A percentile compares a stretch with the other conserved stretches of the same genome.
These are phyloP conservation scores for Uronychia binucleata DNA, from an alignment of 73 alveolate genomes.

Conservation along the genomic window DNA sequence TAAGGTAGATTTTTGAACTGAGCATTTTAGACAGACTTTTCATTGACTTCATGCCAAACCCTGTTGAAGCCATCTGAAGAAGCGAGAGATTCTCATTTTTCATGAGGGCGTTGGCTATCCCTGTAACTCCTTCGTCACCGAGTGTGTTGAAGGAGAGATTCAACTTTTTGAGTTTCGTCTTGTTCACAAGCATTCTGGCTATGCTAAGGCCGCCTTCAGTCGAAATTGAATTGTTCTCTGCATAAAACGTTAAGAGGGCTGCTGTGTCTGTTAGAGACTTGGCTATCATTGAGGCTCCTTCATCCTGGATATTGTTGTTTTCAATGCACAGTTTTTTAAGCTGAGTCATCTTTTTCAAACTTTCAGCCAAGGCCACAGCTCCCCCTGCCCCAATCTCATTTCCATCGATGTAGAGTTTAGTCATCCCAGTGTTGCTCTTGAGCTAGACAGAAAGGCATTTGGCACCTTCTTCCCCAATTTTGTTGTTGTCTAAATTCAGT, in stretches of 20 bases:
- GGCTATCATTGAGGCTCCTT: constrained; percentile 28
- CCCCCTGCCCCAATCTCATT: constrained; percentile 55
- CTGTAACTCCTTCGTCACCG: constrained; percentile 28
- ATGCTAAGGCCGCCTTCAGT: constrained; percentile 25
- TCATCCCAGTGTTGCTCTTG: constrained; percentile 38
- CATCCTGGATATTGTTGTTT: constrained; percentile 36
- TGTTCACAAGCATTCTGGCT: constrained; percentile 16
- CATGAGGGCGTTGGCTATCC: constrained; percentile 4
- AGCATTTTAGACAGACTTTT: neutral
- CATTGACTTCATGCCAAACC: neutral
- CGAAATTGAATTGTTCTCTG: constrained; percentile 35
- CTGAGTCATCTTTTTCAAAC: constrained; percentile 44
- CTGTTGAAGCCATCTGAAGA: neutral
- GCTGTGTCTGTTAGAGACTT: constrained; percentile 27
- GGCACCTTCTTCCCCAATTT: constrained; percentile 50
- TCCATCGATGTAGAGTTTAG: constrained; percentile 42
- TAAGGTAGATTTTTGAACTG: neutral
- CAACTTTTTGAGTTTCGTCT: constrained; percentile 26
- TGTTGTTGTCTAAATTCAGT: constrained; percentile 42
- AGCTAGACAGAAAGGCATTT: constrained; percentile 19
- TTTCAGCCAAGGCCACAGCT: constrained; percentile 36
- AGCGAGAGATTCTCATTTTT: neutral
- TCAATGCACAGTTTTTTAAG: constrained; percentile 48
- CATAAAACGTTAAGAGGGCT: constrained; percentile 26
- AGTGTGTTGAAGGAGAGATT: constrained; percentile 29